Conservation (phyloP, 192 early-diverging fungal species). For the Jimgerdemannia flammicorona region DNA sequence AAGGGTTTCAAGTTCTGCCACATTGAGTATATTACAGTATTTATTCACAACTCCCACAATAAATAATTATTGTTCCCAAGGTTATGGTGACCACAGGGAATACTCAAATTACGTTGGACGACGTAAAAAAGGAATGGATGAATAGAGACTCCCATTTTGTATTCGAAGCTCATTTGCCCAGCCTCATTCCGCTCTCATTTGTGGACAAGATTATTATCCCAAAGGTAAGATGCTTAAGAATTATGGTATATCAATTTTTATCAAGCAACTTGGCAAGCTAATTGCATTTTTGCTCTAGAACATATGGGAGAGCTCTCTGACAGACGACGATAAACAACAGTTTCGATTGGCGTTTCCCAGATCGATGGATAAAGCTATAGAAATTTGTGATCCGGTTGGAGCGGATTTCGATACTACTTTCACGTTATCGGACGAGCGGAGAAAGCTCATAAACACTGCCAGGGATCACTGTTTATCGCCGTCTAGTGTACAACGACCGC, state of each 20-base stretch:
- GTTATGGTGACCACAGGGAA: not conserved
- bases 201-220: not conserved
- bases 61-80: not conserved
- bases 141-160: not conserved
- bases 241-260: not conserved
- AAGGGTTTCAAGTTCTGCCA: not conserved
- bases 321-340: not conserved
- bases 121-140: not conserved
- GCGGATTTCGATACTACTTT: not conserved
- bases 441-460: not conserved
- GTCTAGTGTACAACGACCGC: not conserved
- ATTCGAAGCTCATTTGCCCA: not conserved
- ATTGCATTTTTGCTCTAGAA: not conserved
- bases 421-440: not conserved
- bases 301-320: not conserved
- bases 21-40: not conserved
- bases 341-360: not conserved
- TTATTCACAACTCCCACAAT: not conserved
- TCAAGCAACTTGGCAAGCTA: not conserved
- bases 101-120: not conserved
- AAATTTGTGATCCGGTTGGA: not conserved
- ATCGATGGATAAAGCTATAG: not conserved
- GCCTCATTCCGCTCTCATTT: not conserved
- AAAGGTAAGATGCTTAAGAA: not conserved
- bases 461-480: not conserved